These are phyloP conservation scores for Macrocystidia cucumis DNA, from an alignment of 1,284 basidiomycete genomes.

Conservation along the genomic window DNA sequence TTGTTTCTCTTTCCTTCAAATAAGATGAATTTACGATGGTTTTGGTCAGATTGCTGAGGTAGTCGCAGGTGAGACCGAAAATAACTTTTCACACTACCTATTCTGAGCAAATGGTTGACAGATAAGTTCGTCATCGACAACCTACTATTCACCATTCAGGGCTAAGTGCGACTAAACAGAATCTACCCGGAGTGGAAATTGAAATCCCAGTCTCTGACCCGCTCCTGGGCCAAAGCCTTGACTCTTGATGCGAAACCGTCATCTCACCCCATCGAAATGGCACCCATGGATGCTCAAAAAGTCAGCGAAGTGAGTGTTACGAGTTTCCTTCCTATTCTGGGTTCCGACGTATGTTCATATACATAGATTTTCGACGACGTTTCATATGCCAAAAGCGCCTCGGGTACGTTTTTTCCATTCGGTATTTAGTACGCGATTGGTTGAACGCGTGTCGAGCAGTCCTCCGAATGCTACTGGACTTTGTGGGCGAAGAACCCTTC, in stretches of 20 bases:
- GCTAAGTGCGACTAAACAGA: too few relatives aligned
- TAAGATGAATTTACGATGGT: too few relatives aligned
- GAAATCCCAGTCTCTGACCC: slow-evolving; percentile 60
- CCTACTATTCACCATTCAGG: too few relatives aligned
- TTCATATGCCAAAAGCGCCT: slow-evolving; percentile 84
- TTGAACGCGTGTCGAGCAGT: slow-evolving; percentile 34
- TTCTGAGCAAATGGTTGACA: too few relatives aligned
- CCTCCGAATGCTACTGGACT: slow-evolving; percentile 86
- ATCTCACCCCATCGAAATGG: slow-evolving; percentile 94
- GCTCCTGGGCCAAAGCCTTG: slow-evolving; percentile 62
- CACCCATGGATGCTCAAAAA: slow-evolving; percentile 81
- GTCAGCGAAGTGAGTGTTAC: slow-evolving; percentile 59
- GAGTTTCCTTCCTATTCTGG: not conserved
- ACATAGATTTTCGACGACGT: slow-evolving; percentile 77
- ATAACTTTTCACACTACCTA: too few relatives aligned
- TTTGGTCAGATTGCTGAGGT: too few relatives aligned
- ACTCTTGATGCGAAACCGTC: slow-evolving; percentile 85
- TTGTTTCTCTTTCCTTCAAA: too few relatives aligned
- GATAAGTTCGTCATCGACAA: too few relatives aligned
- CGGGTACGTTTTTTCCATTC: slow-evolving; percentile 33
- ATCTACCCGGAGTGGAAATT: slow-evolving; percentile 76
- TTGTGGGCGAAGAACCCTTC: slow-evolving; percentile 88
- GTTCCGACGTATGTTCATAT: slow-evolving; percentile 1
- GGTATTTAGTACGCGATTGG: slow-evolving; percentile 1
- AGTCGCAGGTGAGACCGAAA: too few relatives aligned